Base-by-base conservation (phyloP, 148 eudicot species). In the Rheum nobile region DNA sequence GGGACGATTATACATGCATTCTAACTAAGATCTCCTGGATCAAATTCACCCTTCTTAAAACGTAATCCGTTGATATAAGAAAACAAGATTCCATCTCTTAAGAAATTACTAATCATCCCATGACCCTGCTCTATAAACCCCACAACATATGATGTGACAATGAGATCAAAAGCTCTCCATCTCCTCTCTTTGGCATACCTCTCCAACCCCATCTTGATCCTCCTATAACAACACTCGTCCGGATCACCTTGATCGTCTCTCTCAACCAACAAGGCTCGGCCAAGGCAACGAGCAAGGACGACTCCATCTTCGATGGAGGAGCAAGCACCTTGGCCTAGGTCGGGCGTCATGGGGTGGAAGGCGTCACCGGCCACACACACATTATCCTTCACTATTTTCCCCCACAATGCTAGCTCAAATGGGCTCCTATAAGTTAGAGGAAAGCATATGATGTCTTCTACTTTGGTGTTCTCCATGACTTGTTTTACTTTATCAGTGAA, bases 101-200 rank as follows among this genome's bases (percentile, higher is more conserved):
- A 57, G 71, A 86, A 84, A 3, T 28, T 70, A 73, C 69, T 22
- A 43, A 81, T 32, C 55, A 34, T 74, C 75, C 81, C 80, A 42
- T 74, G 54, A 22, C 80, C 76, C 72, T 85, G 86, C 34, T 83
- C 85, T 12, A 83, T 50, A 3, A 4, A 63, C 0, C 90, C 90
- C 4, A 85, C 74, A 65, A 87, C 5, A 76, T 81, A 87, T 32
- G 82, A 73, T 3, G 84, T 73, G 38, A 73, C 48, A n/a, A 81
- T 80, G 19, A 82, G 83, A 14, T 71, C 73, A 67, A 78, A 61
- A 19, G 82, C 68, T 73, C 88, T 85, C 91, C 88, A 87, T 59
- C 43, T 82, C 69, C 88, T 78, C 68, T 85, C 81, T 28, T 71
- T 71, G 0, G 83, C 84, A 59, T 59, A 87, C 24, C 73, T 75